Percentiles rank a stretch among this genome's conserved stretches.
phyloP scores from a whole-genome alignment of 768 basidiomycete species.

The Wakefieldia striispora region DNA sequence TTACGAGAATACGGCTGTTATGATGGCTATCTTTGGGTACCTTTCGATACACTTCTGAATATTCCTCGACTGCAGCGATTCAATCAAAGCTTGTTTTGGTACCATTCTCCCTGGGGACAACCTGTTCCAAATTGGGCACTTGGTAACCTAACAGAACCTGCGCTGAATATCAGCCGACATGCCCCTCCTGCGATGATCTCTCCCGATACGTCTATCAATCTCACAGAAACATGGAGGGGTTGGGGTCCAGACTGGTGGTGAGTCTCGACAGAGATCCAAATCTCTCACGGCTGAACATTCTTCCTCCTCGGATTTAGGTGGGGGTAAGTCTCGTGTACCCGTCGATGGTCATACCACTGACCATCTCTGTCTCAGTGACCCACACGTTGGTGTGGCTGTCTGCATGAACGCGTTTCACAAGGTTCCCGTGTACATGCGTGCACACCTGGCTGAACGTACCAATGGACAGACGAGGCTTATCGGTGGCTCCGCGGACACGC shows the following conservation, averaged over 20 bases:
- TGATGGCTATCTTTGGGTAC: conserved; percentile 51
- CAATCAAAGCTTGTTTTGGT: conserved; percentile 46
- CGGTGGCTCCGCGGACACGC: conserved; percentile 48
- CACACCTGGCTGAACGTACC: conserved; percentile 35
- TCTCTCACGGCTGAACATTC: conserved; percentile 8
- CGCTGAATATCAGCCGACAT: conserved; percentile 28
- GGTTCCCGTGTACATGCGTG: conserved; percentile 36
- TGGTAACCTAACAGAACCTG: conserved; percentile 9
- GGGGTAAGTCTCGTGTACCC: conserved; percentile 32
- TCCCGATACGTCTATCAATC: conserved; percentile 37
- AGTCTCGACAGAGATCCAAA: conserved; percentile 2
- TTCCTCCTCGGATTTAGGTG: conserved; percentile 32
- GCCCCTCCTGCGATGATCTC: conserved; percentile 41
- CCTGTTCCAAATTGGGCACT: conserved; percentile 42
- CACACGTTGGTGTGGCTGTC: conserved; percentile 42
- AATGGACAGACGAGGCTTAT: conserved; percentile 38
- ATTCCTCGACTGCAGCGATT: conserved; percentile 47
- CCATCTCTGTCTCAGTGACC: conserved; percentile 31
- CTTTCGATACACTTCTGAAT: conserved; percentile 50
- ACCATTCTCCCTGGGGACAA: conserved; percentile 46
- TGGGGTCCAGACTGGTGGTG: conserved; percentile 46
- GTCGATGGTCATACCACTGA: not conserved
- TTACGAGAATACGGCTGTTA: conserved; percentile 44
- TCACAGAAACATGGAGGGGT: conserved; percentile 41
- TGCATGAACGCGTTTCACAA: conserved; percentile 43